Conservation (phyloP, 2,329 filamentous ascomycete species). For the Gyromitra esculenta region DNA sequence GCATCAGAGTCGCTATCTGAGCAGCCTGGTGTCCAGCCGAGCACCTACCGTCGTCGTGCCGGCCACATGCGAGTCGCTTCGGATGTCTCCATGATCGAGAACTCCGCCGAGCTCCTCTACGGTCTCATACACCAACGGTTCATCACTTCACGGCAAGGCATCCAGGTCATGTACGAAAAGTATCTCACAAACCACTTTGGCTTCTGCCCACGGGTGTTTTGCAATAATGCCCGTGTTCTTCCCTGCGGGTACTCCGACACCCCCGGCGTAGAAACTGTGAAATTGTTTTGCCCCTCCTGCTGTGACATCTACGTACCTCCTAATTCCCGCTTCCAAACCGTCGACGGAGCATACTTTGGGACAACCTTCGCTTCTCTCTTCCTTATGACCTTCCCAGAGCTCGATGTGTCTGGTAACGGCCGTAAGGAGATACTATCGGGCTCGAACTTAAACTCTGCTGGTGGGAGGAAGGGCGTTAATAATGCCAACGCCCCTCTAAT, state of each 20-base stretch:
- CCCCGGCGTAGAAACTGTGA: constrained; percentile 95
- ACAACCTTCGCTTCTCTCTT: constrained; percentile 97
- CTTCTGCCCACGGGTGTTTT: constrained; percentile 91
- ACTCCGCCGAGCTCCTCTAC: constrained; percentile 96
- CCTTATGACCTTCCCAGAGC: constrained; percentile 97
- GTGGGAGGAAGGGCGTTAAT: constrained; percentile 49
- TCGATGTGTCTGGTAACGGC: constrained; percentile 81
- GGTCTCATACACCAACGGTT: constrained; percentile 98
- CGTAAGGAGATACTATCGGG: constrained; percentile 58
- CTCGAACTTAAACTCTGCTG: constrained; percentile 46
- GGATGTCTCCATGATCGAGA: constrained; percentile 94
- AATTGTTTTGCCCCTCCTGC: constrained; percentile 96
- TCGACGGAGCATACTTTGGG: constrained; percentile 97
- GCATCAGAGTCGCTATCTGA: constrained; percentile 55
- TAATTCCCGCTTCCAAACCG: constrained; percentile 95
- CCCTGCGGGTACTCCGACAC: constrained; percentile 95
- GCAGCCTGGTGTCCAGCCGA: constrained; percentile 42
- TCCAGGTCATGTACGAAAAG: constrained; percentile 99
- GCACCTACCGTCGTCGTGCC: constrained; percentile 50
- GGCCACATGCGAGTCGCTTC: constrained; percentile 81
- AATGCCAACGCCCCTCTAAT: constrained; percentile 62
- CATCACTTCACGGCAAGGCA: constrained; percentile 93
- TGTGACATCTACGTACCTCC: constrained; percentile 97
- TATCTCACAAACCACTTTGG: constrained; percentile 98
- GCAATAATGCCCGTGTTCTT: constrained; percentile 86